Evolutionary conservation across 2,329 filamentous ascomycete genomes (phyloP), one percentile per base, ranked within the genome.

Genomic region (Akanthomyces uredinophilus): DNA sequence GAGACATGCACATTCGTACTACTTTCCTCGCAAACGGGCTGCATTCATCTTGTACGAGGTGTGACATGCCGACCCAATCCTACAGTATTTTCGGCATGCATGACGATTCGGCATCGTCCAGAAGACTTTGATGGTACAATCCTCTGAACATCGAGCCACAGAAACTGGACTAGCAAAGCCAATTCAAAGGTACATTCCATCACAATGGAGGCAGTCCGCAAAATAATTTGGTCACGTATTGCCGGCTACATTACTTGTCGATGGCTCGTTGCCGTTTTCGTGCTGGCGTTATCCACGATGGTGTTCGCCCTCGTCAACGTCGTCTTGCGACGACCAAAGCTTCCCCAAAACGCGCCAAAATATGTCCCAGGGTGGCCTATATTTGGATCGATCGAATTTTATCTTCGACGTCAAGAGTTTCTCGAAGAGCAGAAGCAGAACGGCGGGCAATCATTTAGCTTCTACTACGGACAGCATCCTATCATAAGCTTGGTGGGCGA

Each of bases 361-460:
- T 60, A 67, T n/a, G 37, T 70, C 22, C 65, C 65, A 54, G 63
- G 66, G 8, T 75, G 68, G 66, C 81, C 81, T 0, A 64, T 83
- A 10, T 62, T 80, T 4, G 81, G 81, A 2, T 72, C 76, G 1
- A 61, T 75, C 29, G 69, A 70, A 0, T 83, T 81, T 72, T 83
- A 81, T 72, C 77, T 76, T 3, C 63, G 72, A 18, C 73, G 81
- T 58, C 75, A 73, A 69, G 74, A 78, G 29, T 83, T 81, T 66
- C 75, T 77, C 59, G 66, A 66, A 2, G n/a, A 72, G 72, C 11
- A 65, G 66, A 7, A 65, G 64, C 16, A 64, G 70, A 8, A 73
- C 73, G 0, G 57, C 65, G 5, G 75, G 72, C 1, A 78, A 79
- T 29, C 78, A 78, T 83, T 82, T 65, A 78, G 74, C 57, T 83